phyloP scores from a whole-genome alignment of 148 eudicot species.

The Vaccinium vitisidaea region DNA sequence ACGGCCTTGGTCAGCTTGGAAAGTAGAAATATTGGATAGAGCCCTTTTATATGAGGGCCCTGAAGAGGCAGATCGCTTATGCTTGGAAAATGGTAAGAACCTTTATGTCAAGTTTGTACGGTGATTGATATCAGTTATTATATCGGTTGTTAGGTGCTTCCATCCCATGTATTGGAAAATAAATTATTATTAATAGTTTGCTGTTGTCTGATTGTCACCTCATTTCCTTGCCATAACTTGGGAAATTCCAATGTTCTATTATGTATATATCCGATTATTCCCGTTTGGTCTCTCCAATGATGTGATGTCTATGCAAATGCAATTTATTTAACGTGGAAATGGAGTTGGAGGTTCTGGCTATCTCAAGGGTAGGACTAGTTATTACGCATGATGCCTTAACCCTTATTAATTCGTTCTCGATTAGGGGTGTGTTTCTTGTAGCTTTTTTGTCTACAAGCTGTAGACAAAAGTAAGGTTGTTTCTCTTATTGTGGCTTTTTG shows the following conservation, averaged over 20 bases:
- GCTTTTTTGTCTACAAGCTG: too few relatives aligned
- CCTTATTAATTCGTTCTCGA: not conserved
- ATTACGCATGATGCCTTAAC: not conserved
- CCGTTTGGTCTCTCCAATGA: not conserved
- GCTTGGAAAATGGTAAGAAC: slow-evolving; percentile 77
- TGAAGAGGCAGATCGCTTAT: slow-evolving; percentile 77
- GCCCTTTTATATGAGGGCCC: slow-evolving; percentile 76
- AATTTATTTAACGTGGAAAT: not conserved
- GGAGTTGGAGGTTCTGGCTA: not conserved
- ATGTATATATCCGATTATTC: slow-evolving; percentile 3
- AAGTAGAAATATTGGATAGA: slow-evolving; percentile 80
- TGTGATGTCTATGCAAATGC: not conserved
- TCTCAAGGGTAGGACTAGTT: not conserved
- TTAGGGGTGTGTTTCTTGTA: too few relatives aligned
- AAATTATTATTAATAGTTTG: not conserved
- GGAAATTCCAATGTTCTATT: slow-evolving; percentile 8
- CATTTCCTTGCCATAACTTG: not conserved
- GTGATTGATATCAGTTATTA: not conserved
- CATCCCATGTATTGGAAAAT: slow-evolving; percentile 8
- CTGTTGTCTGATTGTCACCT: slow-evolving; percentile 11
- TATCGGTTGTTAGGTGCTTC: not conserved
- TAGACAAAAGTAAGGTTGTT: too few relatives aligned
- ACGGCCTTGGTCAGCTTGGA: slow-evolving; percentile 68
- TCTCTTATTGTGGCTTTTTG: too few relatives aligned
- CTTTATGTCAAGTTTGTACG: not conserved